A percentile compares a stretch with the other conserved stretches of the same genome.
These are phyloP conservation scores for Salix koriyanagi DNA, from an alignment of 345 rosid genomes.

Conservation along the genomic window DNA sequence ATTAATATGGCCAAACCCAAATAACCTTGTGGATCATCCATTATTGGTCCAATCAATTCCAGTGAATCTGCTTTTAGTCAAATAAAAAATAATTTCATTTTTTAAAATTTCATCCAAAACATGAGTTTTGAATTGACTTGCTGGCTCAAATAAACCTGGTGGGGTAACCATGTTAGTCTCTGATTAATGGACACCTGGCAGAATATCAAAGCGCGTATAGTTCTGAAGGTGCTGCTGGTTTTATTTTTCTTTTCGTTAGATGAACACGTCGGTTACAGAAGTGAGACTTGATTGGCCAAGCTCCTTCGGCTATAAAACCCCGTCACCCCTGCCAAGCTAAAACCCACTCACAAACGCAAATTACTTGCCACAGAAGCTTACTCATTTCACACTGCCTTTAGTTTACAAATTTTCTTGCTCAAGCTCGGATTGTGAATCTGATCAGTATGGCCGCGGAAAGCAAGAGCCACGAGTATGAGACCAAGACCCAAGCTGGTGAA, in stretches of 20 bases:
- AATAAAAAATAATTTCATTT: too few species aligned
- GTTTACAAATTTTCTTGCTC: too few species aligned
- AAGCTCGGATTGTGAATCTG: background rate
- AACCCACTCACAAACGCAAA: background rate
- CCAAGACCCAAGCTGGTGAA: slow-evolving; percentile 24
- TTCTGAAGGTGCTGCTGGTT: background rate
- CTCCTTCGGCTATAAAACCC: slow-evolving; percentile 25
- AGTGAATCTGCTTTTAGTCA: too few species aligned
- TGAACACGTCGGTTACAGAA: slow-evolving; percentile 30
- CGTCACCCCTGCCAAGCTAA: background rate
- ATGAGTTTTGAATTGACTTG: too few species aligned
- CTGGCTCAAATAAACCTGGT: too few species aligned
- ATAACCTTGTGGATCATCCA: too few species aligned
- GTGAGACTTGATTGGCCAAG: slow-evolving; percentile 5
- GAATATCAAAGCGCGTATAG: fast-evolving
- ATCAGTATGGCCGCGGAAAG: slow-evolving; percentile 52
- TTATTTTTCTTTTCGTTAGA: background rate
- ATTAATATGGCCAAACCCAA: too few species aligned
- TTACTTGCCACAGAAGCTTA: background rate
- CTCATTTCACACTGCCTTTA: background rate
- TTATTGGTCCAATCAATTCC: too few species aligned
- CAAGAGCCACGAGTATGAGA: slow-evolving; percentile 46
- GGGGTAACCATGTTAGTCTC: too few species aligned
- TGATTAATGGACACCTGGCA: background rate
- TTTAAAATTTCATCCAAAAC: too few species aligned